phyloP scores from a whole-genome alignment of 1,139 yeast species.

The Pichia sp. region DNA sequence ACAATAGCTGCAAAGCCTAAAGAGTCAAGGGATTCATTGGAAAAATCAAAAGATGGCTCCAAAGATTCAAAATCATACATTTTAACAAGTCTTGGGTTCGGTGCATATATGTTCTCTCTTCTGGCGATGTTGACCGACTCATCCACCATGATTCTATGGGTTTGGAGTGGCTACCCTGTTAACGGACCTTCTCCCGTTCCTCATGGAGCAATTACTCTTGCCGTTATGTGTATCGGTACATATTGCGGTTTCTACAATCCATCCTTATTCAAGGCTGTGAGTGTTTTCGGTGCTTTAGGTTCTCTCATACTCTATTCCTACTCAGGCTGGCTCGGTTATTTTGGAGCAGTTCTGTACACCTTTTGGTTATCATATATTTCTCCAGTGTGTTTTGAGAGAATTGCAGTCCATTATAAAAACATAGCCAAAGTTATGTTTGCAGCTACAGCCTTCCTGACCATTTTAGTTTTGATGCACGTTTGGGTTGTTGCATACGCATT shows the following conservation, averaged over 20 bases:
- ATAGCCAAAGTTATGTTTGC: conserved; percentile 34
- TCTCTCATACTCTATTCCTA: conserved; percentile 46
- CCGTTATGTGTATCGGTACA: conserved; percentile 56
- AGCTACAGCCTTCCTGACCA: conserved; percentile 51
- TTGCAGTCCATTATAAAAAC: conserved; percentile 18
- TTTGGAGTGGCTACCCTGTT: conserved; percentile 90
- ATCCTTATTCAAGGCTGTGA: conserved; percentile 17
- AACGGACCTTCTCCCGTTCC: conserved; percentile 88
- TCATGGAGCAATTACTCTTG: conserved; percentile 72
- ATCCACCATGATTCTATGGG: conserved; percentile 81
- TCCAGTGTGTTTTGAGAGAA: conserved; percentile 52
- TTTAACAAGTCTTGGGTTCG: conserved; percentile 66
- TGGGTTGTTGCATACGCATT: conserved; percentile 99
- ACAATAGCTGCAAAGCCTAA: not conserved
- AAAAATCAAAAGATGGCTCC: not conserved
- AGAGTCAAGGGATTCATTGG: not conserved
- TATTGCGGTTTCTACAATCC: conserved; percentile 39
- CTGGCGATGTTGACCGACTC: conserved; percentile 80
- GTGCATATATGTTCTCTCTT: conserved; percentile 66
- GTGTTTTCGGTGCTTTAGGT: conserved; percentile 43
- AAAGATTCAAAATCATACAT: conserved; percentile 23
- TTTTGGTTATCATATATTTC: conserved; percentile 58
- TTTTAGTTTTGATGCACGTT: conserved; percentile 73
- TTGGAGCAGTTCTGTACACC: conserved; percentile 67
- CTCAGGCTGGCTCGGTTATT: conserved; percentile 75